phyloP scores from a whole-genome alignment of 2,329 filamentous ascomycete species.

The Trichoderma citrinoviride region DNA sequence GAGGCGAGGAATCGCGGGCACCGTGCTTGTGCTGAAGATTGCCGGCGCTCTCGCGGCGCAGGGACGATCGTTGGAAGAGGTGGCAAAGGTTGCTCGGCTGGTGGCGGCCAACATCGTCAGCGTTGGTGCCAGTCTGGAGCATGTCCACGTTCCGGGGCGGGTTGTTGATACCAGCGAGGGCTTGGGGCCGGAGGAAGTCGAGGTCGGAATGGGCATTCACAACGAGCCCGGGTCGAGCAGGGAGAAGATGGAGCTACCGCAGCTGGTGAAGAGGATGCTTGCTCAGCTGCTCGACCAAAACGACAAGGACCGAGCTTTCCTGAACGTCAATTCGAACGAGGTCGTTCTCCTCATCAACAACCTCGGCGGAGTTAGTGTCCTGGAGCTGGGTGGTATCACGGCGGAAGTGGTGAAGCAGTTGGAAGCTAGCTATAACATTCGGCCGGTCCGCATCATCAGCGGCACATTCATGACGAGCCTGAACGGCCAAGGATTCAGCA shows the following conservation, averaged over 20 bases:
- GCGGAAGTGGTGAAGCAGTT: conserved; percentile 66
- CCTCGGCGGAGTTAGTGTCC: conserved; percentile 67
- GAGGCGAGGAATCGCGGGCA: conserved; percentile 84
- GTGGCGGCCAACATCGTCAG: conserved; percentile 75
- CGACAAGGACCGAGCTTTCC: conserved; percentile 69
- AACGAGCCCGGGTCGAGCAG: conserved; percentile 62
- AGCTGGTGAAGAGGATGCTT: conserved; percentile 64
- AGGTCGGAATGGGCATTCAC: conserved; percentile 76
- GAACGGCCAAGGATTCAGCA: conserved; percentile 73
- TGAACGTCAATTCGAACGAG: conserved; percentile 60
- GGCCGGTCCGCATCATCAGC: conserved; percentile 61
- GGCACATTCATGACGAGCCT: conserved; percentile 78
- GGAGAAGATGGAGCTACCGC: conserved; percentile 50
- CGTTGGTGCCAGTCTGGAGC: conserved; percentile 80
- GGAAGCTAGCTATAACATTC: conserved; percentile 54
- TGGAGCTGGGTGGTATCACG: conserved; percentile 71
- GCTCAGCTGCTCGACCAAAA: conserved; percentile 62
- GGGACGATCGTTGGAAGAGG: conserved; percentile 66
- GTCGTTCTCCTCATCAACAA: conserved; percentile 73
- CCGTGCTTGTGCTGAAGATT: conserved; percentile 88
- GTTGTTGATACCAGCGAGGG: conserved; percentile 55
- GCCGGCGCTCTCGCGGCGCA: conserved; percentile 76
- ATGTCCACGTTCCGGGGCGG: conserved; percentile 90
- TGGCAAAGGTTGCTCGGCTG: conserved; percentile 68
- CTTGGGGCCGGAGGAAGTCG: conserved; percentile 56